Base-by-base conservation (phyloP, 176 grass and related monocot species). In the Dendrocalamus sinicus region DNA sequence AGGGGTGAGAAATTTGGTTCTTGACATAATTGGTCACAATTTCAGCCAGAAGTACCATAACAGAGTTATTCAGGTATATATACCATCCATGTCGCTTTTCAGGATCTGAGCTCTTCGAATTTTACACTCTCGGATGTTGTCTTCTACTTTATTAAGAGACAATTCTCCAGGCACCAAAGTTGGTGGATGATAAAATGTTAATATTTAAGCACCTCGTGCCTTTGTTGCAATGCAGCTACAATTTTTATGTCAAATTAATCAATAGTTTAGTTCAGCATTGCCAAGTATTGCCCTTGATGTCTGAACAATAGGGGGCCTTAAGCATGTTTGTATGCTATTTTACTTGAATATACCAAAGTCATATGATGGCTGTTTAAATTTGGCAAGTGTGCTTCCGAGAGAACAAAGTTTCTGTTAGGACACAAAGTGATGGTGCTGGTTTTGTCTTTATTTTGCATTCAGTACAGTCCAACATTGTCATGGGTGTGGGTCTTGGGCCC, bases 41-140 rank as follows among this genome's bases (percentile, higher is more conserved):
- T 28, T 95, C 46, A 98, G 89, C 89, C 76, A 93, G 67, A 95
- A 92, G 73, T 95, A 92, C 89, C 93, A 90, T 73, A 90, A 79
- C 46, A 93, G 93, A 90, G 95, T 98, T 79, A 89, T 97, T 87
- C 87, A 97, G 95, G 95, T 97, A 85, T 61, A n/a, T 65, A 54
- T 41, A 39, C 22, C 76, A 17, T 71, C 41, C 3, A 10, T 80
- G 8, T 17, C 80, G 20, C 64, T 78, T 17, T 58, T 62, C 12
- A 68, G 16, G 40, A 52, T 51, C 16, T 81, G n/a, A 14, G 26
- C 24, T 75, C 53, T 53, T 30, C 69, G n/a, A 26, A 30, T 77
- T 23, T 76, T 7, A 71, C 37, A 44, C 12, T 50, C 12, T 59
- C 24, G 37, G 39, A 22, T 39, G 4, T 17, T 69, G 12, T 63